phyloP scores from a whole-genome alignment of 2,329 filamentous ascomycete species.

The Aspergillus floridensis region DNA sequence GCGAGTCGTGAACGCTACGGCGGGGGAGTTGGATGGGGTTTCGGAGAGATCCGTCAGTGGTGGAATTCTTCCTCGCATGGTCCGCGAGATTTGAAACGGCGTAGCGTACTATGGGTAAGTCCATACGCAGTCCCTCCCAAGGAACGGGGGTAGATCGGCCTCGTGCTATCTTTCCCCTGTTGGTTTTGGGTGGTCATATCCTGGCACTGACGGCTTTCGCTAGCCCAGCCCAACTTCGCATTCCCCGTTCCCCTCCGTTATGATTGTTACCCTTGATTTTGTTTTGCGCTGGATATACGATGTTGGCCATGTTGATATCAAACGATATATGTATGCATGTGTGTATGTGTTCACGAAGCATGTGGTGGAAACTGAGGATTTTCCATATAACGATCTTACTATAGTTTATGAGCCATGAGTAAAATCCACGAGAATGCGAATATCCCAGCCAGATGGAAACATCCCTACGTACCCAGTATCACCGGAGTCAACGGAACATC shows the following conservation, averaged over 20 bases:
- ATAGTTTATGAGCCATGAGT: neutral
- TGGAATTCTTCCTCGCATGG: neutral
- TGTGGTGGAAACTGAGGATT: neutral
- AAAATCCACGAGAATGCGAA: neutral
- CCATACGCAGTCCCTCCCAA: too few species aligned
- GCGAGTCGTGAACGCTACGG: constrained; percentile 78
- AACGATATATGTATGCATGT: neutral
- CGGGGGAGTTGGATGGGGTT: constrained; percentile 33
- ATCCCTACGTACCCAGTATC: too few species aligned
- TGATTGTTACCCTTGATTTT: neutral
- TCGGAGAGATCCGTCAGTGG: constrained; percentile 30
- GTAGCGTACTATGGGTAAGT: too few species aligned
- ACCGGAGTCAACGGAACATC: too few species aligned
- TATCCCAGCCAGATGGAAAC: neutral
- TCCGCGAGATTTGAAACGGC: neutral
- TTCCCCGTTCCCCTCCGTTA: neutral
- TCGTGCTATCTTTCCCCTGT: too few species aligned
- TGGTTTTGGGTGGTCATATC: too few species aligned
- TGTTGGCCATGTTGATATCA: neutral
- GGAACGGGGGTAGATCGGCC: too few species aligned
- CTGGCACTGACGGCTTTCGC: too few species aligned
- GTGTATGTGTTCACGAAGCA: neutral
- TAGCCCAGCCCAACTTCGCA: too few species aligned
- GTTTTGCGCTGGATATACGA: neutral
- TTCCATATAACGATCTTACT: neutral